Base-by-base conservation (phyloP, 768 basidiomycete genomes). In the Calocybe gangraenosa region DNA sequence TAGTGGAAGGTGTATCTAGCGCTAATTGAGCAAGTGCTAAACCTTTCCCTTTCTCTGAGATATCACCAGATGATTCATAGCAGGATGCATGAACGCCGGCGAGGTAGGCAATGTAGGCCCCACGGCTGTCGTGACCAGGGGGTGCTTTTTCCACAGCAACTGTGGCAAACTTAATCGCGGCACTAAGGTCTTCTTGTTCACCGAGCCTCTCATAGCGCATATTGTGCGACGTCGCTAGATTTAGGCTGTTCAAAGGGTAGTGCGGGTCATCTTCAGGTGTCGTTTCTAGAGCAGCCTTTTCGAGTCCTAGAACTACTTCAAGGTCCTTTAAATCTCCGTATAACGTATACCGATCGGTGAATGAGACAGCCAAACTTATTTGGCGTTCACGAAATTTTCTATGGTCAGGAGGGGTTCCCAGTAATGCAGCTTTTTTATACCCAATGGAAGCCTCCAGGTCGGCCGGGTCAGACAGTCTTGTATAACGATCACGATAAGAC, bases 381-480 rank as follows among this genome's bases (percentile, higher is more conserved):
- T 49, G 47, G 9, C 18, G 18, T 31, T 20, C 44, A 28, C 20
- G 18, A 42, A 50, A 33, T 3, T 32, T 21, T 15, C 37, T 25
- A 42, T 40, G 21, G 20, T 32, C 36, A n/a, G 21, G 20, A 41
- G 44, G 30, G 25, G 21, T 32, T 17, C n/a, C 37, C 8, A 37
- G 19, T 2, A 50, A 23, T 13, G 49, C 44, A 11, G 20, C 3
- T 22, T 42, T 39, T 18, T 28, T 20, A 11, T 33, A 23, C 19
- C n/a, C 14, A 7, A 46, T 20, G 21, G 49, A 40, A 10, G 15
- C 19, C 31, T 41, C 40, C 4, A 50, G 15, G 17, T 46, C 44
- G 18, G 14, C 13, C 7, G 42, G 9, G 32, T 50, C 35, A 1
- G 25, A 23, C 10, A 41, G 8, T 35, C 21, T 46, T 25, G 46